Evolutionary conservation across 768 basidiomycete species (phyloP), one percentile per base, ranked within the genome.

Genomic region (Suillus brevipes): DNA sequence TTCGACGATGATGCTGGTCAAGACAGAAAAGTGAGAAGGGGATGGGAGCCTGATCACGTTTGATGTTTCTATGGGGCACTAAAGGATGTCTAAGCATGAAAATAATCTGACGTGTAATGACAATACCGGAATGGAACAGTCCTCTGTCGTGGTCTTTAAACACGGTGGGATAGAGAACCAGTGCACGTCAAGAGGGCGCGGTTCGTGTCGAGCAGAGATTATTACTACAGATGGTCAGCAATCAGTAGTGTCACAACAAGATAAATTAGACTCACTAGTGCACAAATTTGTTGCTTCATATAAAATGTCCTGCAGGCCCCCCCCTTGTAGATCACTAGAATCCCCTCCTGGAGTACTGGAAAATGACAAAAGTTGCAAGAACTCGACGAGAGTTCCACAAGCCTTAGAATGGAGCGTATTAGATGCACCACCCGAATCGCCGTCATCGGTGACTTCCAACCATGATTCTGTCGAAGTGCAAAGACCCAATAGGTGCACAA

Each of bases 391-490:
- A 20, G 82, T 81, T 36, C 77, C 69, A 23, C 81, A 75, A 4
- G 84, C 80, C 65, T 79, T 83, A 40, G 80, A 76, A 70, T 82
- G 85, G 67, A 92, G 73, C 3, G 77, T 74, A 5, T 71, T 72
- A 0, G 91, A 89, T 14, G 80, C 78, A 34, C 82, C 72, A 18
- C 72, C 81, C 25, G 78, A 79, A 57, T 81, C 74, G 28, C 66
- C 69, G n/a, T 74, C 67, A 25, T 78, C 77, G 50, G 79, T 77
- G n/a, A 77, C 78, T 60, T 85, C 84, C 40, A 81, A 72, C 87
- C 90, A 92, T 38, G 82, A 73, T 66, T 89, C 88, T 42, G 90
- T 77, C 1, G 81, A 80, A 61, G 80, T 72, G 70, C 84, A 86
- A 37, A 91, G 79, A 45, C 82, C 81, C 13, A 89, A 70, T 50